phyloP scores from a whole-genome alignment of 805 yeast species.

The Saccharomyces kudriavzevii region DNA sequence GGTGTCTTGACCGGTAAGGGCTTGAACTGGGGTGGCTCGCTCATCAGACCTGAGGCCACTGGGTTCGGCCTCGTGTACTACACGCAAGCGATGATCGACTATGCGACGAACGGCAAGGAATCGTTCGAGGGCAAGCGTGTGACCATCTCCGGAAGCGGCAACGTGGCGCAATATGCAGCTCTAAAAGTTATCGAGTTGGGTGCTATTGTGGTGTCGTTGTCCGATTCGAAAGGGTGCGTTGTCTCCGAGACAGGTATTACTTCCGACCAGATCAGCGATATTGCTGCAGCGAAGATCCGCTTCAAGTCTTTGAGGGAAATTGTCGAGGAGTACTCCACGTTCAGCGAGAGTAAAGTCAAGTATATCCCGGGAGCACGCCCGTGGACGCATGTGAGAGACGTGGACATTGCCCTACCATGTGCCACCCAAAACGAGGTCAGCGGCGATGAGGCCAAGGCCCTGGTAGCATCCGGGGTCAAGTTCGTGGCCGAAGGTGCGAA shows the following conservation, averaged over 20 bases:
- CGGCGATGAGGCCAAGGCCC: conserved; percentile 92
- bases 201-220: conserved; percentile 85
- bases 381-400: conserved; percentile 85
- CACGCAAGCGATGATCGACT: conserved; percentile 95
- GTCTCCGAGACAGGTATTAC: conserved; percentile 76
- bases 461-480: conserved; percentile 84
- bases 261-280: conserved; percentile 64
- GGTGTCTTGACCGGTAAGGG: conserved; percentile 99
- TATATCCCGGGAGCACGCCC: conserved; percentile 94
- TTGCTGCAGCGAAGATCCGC: conserved; percentile 71
- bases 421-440: conserved; percentile 98
- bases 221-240: conserved; percentile 91
- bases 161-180: conserved; percentile 98
- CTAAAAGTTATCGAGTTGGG: conserved; percentile 95
- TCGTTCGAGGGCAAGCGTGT: conserved; percentile 88
- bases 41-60: conserved; percentile 98
- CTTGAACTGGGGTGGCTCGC: conserved; percentile 96
- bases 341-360: conserved; percentile 53
- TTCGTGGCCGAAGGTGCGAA: conserved; percentile 98
- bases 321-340: conserved; percentile 47
- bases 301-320: conserved; percentile 69
- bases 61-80: conserved; percentile 97
- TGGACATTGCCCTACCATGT: conserved; percentile 93
- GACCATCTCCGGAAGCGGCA: conserved; percentile 96
- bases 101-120: conserved; percentile 84